These are phyloP conservation scores for Parastagonospora nodorum DNA, from an alignment of 2,329 filamentous ascomycete genomes.

Conservation along the genomic window DNA sequence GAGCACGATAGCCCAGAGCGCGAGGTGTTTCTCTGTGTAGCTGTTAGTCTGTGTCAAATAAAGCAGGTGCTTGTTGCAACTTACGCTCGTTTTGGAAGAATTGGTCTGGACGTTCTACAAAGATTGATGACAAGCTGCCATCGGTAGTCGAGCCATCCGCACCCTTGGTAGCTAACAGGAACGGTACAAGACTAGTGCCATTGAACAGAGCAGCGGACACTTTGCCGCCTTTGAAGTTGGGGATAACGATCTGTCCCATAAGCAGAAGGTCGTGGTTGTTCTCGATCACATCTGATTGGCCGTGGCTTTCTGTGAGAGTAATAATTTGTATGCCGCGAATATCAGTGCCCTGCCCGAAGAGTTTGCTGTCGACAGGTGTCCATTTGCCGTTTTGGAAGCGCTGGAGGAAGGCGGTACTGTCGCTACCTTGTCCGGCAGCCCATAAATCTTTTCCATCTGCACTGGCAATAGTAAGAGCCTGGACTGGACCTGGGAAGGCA, in stretches of 20 bases:
- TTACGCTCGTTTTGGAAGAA: conserved; percentile 71
- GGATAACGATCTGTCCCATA: conserved; percentile 79
- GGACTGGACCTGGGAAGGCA: conserved; percentile 78
- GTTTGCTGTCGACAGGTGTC: conserved; percentile 61
- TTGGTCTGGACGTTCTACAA: conserved; percentile 76
- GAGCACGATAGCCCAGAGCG: conserved; percentile 77
- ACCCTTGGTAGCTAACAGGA: conserved; percentile 73
- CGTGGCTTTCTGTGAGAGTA: conserved; percentile 70
- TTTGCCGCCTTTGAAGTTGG: conserved; percentile 67
- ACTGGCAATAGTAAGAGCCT: conserved; percentile 75
- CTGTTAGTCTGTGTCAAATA: conserved; percentile 11
- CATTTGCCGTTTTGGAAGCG: conserved; percentile 77
- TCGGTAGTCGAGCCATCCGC: conserved; percentile 59
- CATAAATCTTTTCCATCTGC: conserved; percentile 75
- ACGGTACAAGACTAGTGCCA: conserved; percentile 77
- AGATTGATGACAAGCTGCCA: conserved; percentile 79
- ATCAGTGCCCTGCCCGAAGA: conserved; percentile 67
- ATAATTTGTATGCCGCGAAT: conserved; percentile 85
- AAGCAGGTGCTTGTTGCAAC: conserved; percentile 34
- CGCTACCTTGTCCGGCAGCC: conserved; percentile 73
- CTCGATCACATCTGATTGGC: conserved; percentile 65
- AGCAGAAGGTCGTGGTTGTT: conserved; percentile 75
- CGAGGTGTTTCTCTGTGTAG: conserved; percentile 60
- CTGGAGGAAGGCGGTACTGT: conserved; percentile 76
- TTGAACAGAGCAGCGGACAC: conserved; percentile 89